Evolutionary conservation across 1,284 basidiomycete genomes (phyloP).

Genomic region (Mycosarcoma mackinlayi): DNA sequence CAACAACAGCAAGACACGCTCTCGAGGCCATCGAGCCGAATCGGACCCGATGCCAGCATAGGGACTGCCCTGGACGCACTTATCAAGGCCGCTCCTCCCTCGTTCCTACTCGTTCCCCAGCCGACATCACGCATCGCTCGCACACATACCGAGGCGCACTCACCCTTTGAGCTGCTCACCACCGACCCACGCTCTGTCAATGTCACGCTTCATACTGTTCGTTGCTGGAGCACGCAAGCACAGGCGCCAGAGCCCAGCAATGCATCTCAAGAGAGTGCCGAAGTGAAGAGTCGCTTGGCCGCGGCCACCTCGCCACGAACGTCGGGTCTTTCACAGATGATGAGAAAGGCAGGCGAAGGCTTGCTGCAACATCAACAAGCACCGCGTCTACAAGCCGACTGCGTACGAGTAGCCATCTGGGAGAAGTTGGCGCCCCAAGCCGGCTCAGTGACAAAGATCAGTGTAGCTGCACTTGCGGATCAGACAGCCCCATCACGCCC

Average conservation of each 20-base stretch:
- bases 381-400: constrained; percentile 31
- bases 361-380: constrained; percentile 16
- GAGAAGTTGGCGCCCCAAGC: constrained; percentile 20
- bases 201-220: constrained; percentile 26
- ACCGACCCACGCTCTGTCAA: constrained; percentile 22
- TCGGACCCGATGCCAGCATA: not conserved
- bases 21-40: not conserved
- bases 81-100: constrained; percentile 7
- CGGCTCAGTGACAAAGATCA: constrained; percentile 15
- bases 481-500: not conserved
- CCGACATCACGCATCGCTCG: not conserved
- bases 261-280: constrained; percentile 8
- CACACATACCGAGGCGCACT: constrained; percentile 3
- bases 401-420: constrained; percentile 31
- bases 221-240: constrained; percentile 38
- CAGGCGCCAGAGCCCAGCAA: not conserved
- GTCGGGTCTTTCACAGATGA: constrained; percentile 47
- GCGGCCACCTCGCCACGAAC: constrained; percentile 22
- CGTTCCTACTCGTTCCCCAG: constrained; percentile 20
- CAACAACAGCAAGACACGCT: constrained; percentile 2
- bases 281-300: constrained; percentile 10
- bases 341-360: constrained; percentile 39
- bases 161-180: constrained; percentile 34
- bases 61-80: not conserved
- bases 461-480: constrained; percentile 4